These are phyloP conservation scores for Castanea sativa DNA, from an alignment of 306 rosid genomes.

Conservation along the genomic window DNA sequence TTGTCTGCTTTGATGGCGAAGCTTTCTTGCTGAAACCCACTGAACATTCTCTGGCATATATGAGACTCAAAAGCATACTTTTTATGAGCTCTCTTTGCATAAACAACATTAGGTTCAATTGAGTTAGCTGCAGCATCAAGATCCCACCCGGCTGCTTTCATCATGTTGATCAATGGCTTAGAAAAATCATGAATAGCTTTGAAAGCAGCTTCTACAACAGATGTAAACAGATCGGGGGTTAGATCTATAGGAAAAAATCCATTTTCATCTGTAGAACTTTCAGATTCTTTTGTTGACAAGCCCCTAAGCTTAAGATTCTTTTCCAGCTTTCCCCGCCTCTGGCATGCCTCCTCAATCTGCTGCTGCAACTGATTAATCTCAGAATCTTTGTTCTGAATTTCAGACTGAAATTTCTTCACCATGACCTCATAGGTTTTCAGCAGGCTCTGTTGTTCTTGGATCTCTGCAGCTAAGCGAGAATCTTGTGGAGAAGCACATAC, in stretches of 20 bases:
- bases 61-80: constrained; percentile 97
- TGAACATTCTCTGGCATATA: constrained; percentile 92
- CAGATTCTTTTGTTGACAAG: constrained; percentile 81
- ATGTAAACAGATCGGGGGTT: constrained; percentile 83
- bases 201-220: constrained; percentile 73
- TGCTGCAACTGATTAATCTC: constrained; percentile 87
- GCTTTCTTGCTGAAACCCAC: constrained; percentile 87
- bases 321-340: constrained; percentile 75
- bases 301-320: constrained; percentile 97
- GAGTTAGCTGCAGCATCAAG: constrained; percentile 98
- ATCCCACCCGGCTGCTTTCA: constrained; percentile 99
- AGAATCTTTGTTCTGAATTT: constrained; percentile 93
- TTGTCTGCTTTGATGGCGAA: constrained; percentile 62
- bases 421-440: constrained; percentile 96
- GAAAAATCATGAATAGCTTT: constrained; percentile 96
- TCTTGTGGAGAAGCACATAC: constrained; percentile 91
- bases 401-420: constrained; percentile 99
- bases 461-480: constrained; percentile 98
- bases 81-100: constrained; percentile 97
- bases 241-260: constrained; percentile 74
- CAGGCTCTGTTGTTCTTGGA: constrained; percentile 96
- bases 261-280: constrained; percentile 51
- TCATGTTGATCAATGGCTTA: constrained; percentile 97
- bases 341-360: constrained; percentile 94
- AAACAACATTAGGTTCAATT: constrained; percentile 70